Conservation (phyloP, 2,329 filamentous ascomycete species). For the Cucurbitaria berberidis region DNA sequence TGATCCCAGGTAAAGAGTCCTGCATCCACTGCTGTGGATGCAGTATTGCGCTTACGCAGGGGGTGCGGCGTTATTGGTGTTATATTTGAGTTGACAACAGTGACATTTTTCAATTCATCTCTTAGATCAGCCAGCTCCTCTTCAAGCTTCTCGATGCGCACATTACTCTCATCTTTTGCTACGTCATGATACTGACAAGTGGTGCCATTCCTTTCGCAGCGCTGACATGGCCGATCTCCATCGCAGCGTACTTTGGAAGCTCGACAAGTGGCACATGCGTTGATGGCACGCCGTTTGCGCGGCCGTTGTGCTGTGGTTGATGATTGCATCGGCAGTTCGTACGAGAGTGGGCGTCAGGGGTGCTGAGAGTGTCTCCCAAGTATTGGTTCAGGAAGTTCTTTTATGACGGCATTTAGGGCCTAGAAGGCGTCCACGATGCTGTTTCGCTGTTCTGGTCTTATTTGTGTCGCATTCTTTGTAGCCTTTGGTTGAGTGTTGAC, state of each 20-base stretch:
- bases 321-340: slow-evolving; percentile 25
- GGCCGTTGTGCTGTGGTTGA: slow-evolving; percentile 21
- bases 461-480: too few species aligned
- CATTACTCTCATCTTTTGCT: slow-evolving; percentile 29
- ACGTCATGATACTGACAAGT: slow-evolving; percentile 35
- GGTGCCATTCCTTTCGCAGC: slow-evolving; percentile 34
- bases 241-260: slow-evolving; percentile 44
- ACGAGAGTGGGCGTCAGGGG: too few species aligned
- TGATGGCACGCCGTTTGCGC: slow-evolving; percentile 44
- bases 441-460: too few species aligned
- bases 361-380: too few species aligned
- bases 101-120: slow-evolving; percentile 11
- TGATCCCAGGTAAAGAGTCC: slow-evolving; percentile 36
- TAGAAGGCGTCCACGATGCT: too few species aligned
- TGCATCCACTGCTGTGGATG: slow-evolving; percentile 29
- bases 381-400: too few species aligned
- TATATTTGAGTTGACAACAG: neutral
- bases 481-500: too few species aligned
- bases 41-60: slow-evolving; percentile 2
- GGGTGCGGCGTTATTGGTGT: neutral
- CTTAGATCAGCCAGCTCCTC: slow-evolving; percentile 25
- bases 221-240: slow-evolving; percentile 37
- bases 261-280: slow-evolving; percentile 40
- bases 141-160: slow-evolving; percentile 38
- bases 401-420: too few species aligned